Evolutionary conservation across 495 filamentous ascomycete species (phyloP), one percentile per base, ranked within the genome.

Genomic region (Diplogelasinospora grovesii): DNA sequence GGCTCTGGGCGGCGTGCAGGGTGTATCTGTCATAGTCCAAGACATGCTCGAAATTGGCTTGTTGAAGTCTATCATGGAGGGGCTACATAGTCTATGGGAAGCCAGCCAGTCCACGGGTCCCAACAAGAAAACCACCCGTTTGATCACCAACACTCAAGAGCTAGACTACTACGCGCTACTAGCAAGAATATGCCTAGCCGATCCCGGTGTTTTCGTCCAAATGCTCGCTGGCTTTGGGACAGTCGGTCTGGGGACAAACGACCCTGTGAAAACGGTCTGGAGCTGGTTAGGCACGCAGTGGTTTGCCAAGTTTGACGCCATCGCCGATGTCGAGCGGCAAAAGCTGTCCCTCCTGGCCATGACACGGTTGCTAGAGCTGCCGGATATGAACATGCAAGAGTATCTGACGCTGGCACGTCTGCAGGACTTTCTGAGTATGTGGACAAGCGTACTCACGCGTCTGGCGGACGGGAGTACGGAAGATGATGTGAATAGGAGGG

Each of bases 161-260:
- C n/a, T n/a, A n/a, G 84, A 95, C 57, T 94, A 92, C 62, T 81
- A 92, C 45, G 71, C 72, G 8, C 70, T 97, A n/a, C 71, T 97
- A 2, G 81, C 89, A 8, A 81, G 89, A 7, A 72, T 98, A 18
- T 78, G 79, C 5, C 57, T 93, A 10, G 77, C 78, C 8, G 79
- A 79, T 38, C 82, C 89, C 0, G 54, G 55, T 7, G 66, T 83
- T 19, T 80, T 95, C 46, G 59, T 77, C 9, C 75, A 71, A 16
- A 74, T 82, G 33, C 57, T 86, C 15, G 49, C 54, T 8, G 50
- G 54, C 9, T 52, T 78, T 29, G 39, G 51, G 49, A 20, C 65
- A 21, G 41, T 55, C 3, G 33, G 16, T 8, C n/a, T n/a, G n/a
- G n/a, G n/a, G n/a, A n/a, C n/a, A n/a, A n/a, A n/a, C n/a, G 22